A percentile compares a stretch with the other conserved stretches of the same genome.
Conservation (phyloP, 1,139 yeast species). For the Zygoascus hellenicus region DNA sequence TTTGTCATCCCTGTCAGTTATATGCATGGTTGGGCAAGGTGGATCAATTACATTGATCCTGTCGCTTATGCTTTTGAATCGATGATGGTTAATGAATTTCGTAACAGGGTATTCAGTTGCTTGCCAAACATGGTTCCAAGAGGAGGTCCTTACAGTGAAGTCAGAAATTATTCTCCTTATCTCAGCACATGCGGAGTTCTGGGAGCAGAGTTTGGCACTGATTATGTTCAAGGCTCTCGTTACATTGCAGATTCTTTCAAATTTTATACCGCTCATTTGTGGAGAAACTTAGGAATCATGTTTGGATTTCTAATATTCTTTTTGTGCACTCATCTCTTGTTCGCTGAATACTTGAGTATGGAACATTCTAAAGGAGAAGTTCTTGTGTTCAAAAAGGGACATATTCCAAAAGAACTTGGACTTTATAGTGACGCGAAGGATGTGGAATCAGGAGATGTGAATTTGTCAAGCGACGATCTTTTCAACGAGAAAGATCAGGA, state of each 20-base stretch:
- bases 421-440: constrained; percentile 19
- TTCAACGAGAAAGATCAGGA: not conserved
- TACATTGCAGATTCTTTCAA: constrained; percentile 39
- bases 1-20: constrained; percentile 52
- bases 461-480: too few relatives aligned
- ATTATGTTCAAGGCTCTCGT: constrained; percentile 44
- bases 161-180: constrained; percentile 15
- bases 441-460: constrained; percentile 16
- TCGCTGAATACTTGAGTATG: constrained; percentile 49
- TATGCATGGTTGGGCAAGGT: constrained; percentile 60
- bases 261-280: constrained; percentile 47
- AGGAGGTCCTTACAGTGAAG: constrained; percentile 38
- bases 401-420: constrained; percentile 36
- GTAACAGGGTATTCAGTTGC: constrained; percentile 46
- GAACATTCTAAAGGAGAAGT: constrained; percentile 54
- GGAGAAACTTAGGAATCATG: constrained; percentile 63
- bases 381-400: constrained; percentile 51
- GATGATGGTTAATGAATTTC: constrained; percentile 54
- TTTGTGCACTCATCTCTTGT: constrained; percentile 40
- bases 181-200: constrained; percentile 43
- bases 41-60: constrained; percentile 57
- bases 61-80: constrained; percentile 52
- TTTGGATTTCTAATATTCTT: constrained; percentile 52
- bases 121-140: constrained; percentile 42
- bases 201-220: constrained; percentile 45